Percentiles rank a stretch among this genome's conserved stretches.
These are phyloP conservation scores for Erodium trifolium DNA, from an alignment of 441 rosid species.

Conservation along the genomic window DNA sequence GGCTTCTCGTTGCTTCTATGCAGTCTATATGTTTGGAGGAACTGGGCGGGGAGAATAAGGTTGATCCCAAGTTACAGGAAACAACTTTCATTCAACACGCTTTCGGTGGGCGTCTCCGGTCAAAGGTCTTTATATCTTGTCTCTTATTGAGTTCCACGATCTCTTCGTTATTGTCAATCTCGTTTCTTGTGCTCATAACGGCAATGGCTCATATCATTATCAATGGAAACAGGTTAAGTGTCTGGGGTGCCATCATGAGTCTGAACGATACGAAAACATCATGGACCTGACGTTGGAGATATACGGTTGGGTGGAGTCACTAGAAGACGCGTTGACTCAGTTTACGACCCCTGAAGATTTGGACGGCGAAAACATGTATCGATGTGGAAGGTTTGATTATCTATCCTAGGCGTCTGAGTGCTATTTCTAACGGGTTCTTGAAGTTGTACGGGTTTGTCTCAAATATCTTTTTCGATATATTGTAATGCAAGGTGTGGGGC, in stretches of 20 bases:
- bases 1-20: conserved; percentile 75
- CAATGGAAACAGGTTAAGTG: conserved; percentile 54
- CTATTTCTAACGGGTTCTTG: not conserved
- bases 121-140: conserved; percentile 42
- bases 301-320: conserved; percentile 71
- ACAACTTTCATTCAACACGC: conserved; percentile 77
- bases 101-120: conserved; percentile 72
- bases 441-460: not conserved
- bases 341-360: conserved; percentile 75
- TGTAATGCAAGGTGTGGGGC: conserved; percentile 48
- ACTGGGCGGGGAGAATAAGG: conserved; percentile 69
- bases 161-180: not conserved
- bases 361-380: conserved; percentile 85
- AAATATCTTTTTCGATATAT: not conserved
- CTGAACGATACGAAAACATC: conserved; percentile 73
- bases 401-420: not conserved
- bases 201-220: not conserved
- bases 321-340: conserved; percentile 76
- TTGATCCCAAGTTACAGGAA: conserved; percentile 60
- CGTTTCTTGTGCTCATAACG: not conserved
- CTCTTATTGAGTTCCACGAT: not conserved
- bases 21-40: conserved; percentile 78
- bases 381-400: conserved; percentile 67
- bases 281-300: conserved; percentile 87
- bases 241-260: conserved; percentile 64